Evolutionary conservation across 352 stramenopile genomes (phyloP), one percentile per base, ranked within the genome.

Genomic region (Globisporangium acanthophoron): DNA sequence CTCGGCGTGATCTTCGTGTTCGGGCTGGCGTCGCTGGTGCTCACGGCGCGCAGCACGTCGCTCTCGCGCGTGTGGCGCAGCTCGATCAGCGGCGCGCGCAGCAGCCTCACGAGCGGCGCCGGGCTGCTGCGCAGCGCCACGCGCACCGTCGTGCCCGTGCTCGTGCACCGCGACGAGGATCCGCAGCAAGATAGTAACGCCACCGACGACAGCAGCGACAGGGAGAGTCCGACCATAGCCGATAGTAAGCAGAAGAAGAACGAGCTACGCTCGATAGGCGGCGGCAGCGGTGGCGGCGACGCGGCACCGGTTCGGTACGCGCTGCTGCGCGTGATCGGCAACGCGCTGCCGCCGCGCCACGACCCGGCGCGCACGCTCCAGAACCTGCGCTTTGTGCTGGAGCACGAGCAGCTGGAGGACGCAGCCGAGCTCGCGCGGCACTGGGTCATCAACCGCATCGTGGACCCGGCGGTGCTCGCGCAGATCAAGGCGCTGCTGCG

Each of bases 371-470:
- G 66, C 1, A 74, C 73, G 44, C 62, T 86, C 24, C 50, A 58
- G 20, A 86, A 86, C 44, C 51, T 86, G 12, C 62, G 69, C 9
- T 86, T 86, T 47, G 73, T 71, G 33, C 48, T 86, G n/a, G 73
- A 83, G 53, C 47, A 81, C 47, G 76, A 86, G 29, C 61, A 54
- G n/a, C 63, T 84, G 1, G 63, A 78, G 2, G 64, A 73, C 40
- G 48, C 43, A 6, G 40, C 6, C 7, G 54, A 63, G 12, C 13
- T 85, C 6, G 54, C 53, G 16, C 82, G 64, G 9, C 69, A 82
- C 56, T 86, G 71, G 73, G 67, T 86, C 46, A 53, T 86, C 43
- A 86, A 86, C 50, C 76, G 73, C 41, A 67, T 86, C 56, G 49
- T 70, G 18, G 62, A 81, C 37, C 44, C 54, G 6, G 12, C 48